phyloP scores from a whole-genome alignment of 177 flowering plant species.

The Vitis hybrid region DNA sequence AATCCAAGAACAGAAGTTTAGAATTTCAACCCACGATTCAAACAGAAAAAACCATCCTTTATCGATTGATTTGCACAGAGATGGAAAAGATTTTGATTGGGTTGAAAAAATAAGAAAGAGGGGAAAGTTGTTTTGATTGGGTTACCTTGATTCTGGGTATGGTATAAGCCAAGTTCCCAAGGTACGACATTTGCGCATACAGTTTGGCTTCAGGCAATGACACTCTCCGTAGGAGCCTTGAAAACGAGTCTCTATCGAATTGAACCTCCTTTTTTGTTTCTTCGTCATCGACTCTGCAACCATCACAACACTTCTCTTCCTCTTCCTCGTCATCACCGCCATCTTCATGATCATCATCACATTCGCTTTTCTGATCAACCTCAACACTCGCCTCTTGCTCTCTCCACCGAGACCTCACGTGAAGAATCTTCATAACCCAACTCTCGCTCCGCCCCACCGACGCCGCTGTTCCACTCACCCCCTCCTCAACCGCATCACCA shows the following conservation, averaged over 20 bases:
- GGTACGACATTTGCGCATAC: constrained; percentile 77
- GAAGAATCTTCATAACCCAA: constrained; percentile 77
- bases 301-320: constrained; percentile 35
- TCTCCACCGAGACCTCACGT: constrained; percentile 46
- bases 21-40: too few species aligned
- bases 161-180: constrained; percentile 76
- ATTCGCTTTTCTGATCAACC: too few species aligned
- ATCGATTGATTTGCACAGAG: too few species aligned
- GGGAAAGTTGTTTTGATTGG: neutral
- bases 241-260: constrained; percentile 66
- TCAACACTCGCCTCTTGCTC: constrained; percentile 17
- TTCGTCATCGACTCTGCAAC: constrained; percentile 33
- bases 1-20: neutral
- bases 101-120: neutral
- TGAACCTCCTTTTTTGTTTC: constrained; percentile 31
- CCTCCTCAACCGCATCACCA: constrained; percentile 7
- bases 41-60: too few species aligned
- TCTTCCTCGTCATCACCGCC: constrained; percentile 23
- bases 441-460: constrained; percentile 35
- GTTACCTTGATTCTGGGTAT: constrained; percentile 76
- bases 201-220: constrained; percentile 68
- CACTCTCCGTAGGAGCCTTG: constrained; percentile 65
- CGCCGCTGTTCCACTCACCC: neutral
- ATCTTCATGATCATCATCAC: neutral
- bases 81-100: too few species aligned